phyloP scores from a whole-genome alignment of 2,329 filamentous ascomycete genomes.

The Fusarium udum region DNA sequence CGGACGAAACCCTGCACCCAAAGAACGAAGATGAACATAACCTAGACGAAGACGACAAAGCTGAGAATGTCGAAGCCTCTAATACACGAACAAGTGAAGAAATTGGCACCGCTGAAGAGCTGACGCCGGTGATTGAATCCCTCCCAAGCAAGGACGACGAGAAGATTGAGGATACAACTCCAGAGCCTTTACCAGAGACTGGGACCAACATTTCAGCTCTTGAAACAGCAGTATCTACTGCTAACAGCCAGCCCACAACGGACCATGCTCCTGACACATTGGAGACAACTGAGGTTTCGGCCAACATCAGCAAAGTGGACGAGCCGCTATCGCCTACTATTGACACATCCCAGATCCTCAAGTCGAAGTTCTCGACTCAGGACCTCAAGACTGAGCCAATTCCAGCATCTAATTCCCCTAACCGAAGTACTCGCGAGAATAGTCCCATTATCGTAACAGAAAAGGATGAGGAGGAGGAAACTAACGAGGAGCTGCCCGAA shows the following conservation, averaged over 20 bases:
- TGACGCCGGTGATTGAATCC: background rate
- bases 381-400: constrained; percentile 34
- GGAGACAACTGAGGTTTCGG: constrained; percentile 23
- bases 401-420: constrained; percentile 14
- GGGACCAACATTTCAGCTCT: constrained; percentile 33
- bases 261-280: constrained; percentile 24
- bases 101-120: background rate
- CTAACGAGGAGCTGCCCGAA: constrained; percentile 21
- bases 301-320: constrained; percentile 15
- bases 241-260: constrained; percentile 25
- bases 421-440: background rate
- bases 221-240: constrained; percentile 12
- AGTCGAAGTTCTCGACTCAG: constrained; percentile 44
- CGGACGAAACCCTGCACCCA: constrained; percentile 65
- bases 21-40: constrained; percentile 37
- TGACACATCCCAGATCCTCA: constrained; percentile 36
- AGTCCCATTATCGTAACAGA: constrained; percentile 23
- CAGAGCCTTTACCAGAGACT: constrained; percentile 31
- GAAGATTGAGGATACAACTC: constrained; percentile 6
- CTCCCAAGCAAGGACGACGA: background rate
- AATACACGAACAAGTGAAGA: background rate
- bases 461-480: constrained; percentile 5
- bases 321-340: constrained; percentile 24
- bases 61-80: constrained; percentile 8
- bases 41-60: constrained; percentile 30